phyloP scores from a whole-genome alignment of 2,329 filamentous ascomycete species.

The Hypoxylon sp. region DNA sequence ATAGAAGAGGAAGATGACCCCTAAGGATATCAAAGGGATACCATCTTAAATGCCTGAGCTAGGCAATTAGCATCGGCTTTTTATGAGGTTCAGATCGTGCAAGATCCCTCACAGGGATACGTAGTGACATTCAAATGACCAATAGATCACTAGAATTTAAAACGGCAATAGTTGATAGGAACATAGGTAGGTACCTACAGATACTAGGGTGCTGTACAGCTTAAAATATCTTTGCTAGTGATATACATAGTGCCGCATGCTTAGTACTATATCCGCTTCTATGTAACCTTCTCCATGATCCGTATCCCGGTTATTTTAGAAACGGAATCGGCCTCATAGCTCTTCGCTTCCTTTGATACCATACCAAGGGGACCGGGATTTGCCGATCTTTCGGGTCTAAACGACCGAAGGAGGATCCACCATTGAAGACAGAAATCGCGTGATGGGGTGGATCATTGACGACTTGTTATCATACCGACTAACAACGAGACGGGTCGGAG shows the following conservation, averaged over 20 bases:
- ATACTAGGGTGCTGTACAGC: neutral
- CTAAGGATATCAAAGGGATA: neutral
- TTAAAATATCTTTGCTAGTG: constrained; percentile 14
- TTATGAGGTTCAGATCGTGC: neutral
- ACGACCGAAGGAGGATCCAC: neutral
- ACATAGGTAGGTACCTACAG: neutral
- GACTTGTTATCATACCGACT: constrained; percentile 1
- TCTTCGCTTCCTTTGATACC: constrained; percentile 1
- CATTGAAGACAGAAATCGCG: constrained; percentile 17
- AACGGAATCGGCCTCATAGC: constrained; percentile 4
- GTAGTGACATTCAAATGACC: constrained; percentile 17
- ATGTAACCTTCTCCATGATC: constrained; percentile 1
- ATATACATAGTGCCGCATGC: constrained; percentile 7
- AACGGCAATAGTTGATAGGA: constrained; percentile 8
- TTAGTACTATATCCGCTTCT: constrained; percentile 1
- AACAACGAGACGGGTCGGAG: no score
- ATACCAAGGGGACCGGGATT: neutral
- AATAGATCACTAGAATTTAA: constrained; percentile 26
- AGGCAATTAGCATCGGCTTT: constrained; percentile 2
- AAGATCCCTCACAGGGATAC: constrained; percentile 24
- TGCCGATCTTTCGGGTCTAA: constrained; percentile 18
- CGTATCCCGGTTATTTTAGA: constrained; percentile 12
- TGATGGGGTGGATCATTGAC: constrained; percentile 26
- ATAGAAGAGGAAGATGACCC: neutral
- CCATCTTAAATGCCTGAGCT: neutral